Base-by-base conservation (phyloP, 176 grass and related monocot species). In the Phoenix dactylifera region DNA sequence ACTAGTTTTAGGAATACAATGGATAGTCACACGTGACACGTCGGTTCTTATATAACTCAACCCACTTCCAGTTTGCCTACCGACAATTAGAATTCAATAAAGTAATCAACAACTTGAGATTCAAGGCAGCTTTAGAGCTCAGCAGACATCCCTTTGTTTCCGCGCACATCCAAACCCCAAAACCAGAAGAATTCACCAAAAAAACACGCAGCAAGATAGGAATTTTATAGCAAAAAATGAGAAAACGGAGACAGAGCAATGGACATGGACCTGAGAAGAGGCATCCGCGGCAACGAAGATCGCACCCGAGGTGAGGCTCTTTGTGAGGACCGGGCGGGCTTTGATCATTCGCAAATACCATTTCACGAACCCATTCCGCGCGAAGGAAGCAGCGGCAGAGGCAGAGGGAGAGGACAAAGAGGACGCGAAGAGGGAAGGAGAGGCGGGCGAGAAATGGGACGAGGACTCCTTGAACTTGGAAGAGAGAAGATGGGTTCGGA, bases 201-300 rank as follows among this genome's bases (percentile, higher is more conserved):
- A 28, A 44, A 44, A 14, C 35, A 26, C 5, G 2, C 4, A 24
- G 16, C 24, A 53, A 44, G 35, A 14, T 44, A 14, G 9, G 35
- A 57, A 50, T 60, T 22, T 44, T 18, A 16, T 6, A 56, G 29
- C 63, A 62, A 10, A 72, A 52, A 50, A 44, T 22, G 19, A 52
- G 29, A 26, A n/a, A 14, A 24, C 0, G 24, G 18, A 58, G 35
- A 15, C 7, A 4, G 17, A 66, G 16, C 14, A 6, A 2, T 4
- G 25, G 22, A 4, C 10, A 9, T 49, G n/a, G 54, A 95, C 92
- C 92, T 96, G 92, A 32, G 87, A 91, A 20, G 84, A 75, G 66
- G 85, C 50, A 64, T 97, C 92, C 1, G 87, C 87, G 49, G 60
- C 84, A 53, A 75, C 87, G 77, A 91, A 97, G 67, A 97, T 97